Conservation (phyloP, 306 rosid genomes). For the Psophocarpus tetragonolobus region DNA sequence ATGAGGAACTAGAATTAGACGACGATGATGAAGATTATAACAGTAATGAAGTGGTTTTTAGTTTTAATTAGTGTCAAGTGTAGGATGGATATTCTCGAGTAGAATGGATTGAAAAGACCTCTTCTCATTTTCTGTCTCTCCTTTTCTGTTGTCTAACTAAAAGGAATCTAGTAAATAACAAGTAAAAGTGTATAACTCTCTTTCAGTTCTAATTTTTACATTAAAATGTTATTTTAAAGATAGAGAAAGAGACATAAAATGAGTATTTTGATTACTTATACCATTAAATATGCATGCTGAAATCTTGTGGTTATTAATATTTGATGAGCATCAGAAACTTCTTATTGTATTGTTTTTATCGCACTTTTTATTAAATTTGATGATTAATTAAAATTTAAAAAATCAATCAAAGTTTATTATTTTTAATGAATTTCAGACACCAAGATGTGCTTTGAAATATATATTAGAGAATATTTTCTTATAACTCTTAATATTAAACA, state of each 20-base stretch:
- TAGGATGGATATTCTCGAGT: background rate
- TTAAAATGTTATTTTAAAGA: background rate
- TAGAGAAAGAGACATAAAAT: background rate
- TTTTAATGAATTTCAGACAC: no score
- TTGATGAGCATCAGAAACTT: no score
- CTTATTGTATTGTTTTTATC: no score
- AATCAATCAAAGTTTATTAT: no score
- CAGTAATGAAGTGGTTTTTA: constrained; percentile 27
- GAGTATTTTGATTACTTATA: background rate
- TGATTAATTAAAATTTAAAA: no score
- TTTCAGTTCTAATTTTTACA: background rate
- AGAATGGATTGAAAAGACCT: background rate
- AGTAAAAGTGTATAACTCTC: background rate
- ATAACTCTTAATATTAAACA: background rate
- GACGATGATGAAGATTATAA: constrained; percentile 13
- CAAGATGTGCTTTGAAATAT: no score
- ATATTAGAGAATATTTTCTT: background rate
- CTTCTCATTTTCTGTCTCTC: background rate
- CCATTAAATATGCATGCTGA: no score
- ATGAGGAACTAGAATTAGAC: constrained; percentile 29
- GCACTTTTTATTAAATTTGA: no score
- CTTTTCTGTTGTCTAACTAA: background rate
- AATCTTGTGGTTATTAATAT: background rate
- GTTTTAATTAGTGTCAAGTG: constrained; percentile 14
- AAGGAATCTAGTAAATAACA: background rate